Conservation (phyloP, 2,329 filamentous ascomycete genomes). For the Aspergillus fumigatiaffinis region DNA sequence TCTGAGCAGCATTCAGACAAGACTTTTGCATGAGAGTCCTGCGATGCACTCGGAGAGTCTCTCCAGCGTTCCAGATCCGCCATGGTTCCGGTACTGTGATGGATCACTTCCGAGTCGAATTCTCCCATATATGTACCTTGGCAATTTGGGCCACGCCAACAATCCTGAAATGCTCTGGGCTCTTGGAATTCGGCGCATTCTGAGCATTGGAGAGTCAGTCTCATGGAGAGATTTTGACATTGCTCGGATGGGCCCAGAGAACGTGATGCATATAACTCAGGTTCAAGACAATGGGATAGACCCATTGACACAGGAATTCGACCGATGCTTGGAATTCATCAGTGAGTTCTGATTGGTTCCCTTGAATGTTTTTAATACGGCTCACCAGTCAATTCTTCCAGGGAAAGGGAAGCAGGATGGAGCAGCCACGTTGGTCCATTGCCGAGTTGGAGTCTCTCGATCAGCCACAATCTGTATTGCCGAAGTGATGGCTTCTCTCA, state of each 20-base stretch:
- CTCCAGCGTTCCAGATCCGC: slow-evolving; percentile 51
- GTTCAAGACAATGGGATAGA: slow-evolving; percentile 98
- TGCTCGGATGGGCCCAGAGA: slow-evolving; percentile 70
- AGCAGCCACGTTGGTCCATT: slow-evolving; percentile 88
- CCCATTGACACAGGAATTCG: slow-evolving; percentile 79
- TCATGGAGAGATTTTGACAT: slow-evolving; percentile 71
- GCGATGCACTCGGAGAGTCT: slow-evolving; percentile 21
- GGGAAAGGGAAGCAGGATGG: slow-evolving; percentile 73
- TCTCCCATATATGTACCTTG: slow-evolving; percentile 91
- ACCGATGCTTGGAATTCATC: slow-evolving; percentile 84
- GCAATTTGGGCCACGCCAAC: slow-evolving; percentile 89
- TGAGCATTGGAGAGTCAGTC: slow-evolving; percentile 88
- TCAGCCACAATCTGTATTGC: slow-evolving; percentile 98
- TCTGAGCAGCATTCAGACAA: slow-evolving; percentile 70
- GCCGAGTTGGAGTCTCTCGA: slow-evolving; percentile 89
- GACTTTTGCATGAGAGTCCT: slow-evolving; percentile 59
- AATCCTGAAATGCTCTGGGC: slow-evolving; percentile 77
- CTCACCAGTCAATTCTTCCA: slow-evolving; percentile 36
- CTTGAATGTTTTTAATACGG: neutral
- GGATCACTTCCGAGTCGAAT: slow-evolving; percentile 88
- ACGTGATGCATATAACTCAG: slow-evolving; percentile 74
- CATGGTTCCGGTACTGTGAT: slow-evolving; percentile 79
- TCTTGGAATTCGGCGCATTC: slow-evolving; percentile 78
- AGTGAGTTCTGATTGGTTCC: slow-evolving; percentile 55
- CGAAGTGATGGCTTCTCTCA: slow-evolving; percentile 85